These are phyloP conservation scores for Coprinopsis sp. DNA, from an alignment of 768 basidiomycete genomes.

Conservation along the genomic window DNA sequence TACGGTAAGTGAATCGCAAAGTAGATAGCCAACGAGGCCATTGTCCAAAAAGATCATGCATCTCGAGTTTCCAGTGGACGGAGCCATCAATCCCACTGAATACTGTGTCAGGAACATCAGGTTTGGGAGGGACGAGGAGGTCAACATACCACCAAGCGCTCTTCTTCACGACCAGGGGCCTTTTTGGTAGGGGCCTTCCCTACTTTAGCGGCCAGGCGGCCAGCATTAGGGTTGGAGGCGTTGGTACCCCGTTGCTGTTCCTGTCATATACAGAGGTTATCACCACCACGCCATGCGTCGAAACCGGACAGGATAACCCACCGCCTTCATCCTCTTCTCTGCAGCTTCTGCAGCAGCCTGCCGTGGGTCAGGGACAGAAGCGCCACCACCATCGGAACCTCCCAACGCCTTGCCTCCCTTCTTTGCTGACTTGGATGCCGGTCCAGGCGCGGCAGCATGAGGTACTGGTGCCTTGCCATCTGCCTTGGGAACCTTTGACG, in stretches of 20 bases:
- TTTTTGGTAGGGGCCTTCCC: slow-evolving; percentile 31
- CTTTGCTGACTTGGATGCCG: background rate
- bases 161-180: slow-evolving; percentile 29
- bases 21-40: no score
- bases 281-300: slow-evolving; percentile 16
- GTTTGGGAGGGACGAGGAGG: background rate
- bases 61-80: no score
- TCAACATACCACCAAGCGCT: slow-evolving; percentile 39
- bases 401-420: background rate
- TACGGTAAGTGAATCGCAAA: no score
- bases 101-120: slow-evolving; percentile 10
- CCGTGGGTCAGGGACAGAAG: slow-evolving; percentile 31
- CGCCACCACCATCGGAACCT: background rate
- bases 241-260: slow-evolving; percentile 40
- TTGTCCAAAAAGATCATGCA: no score
- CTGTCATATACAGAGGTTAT: slow-evolving; percentile 25
- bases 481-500: no score
- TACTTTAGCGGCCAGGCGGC: slow-evolving; percentile 40
- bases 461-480: no score
- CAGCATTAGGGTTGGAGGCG: slow-evolving; percentile 42
- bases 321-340: slow-evolving; percentile 53
- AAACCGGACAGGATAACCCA: slow-evolving; percentile 27
- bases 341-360: slow-evolving; percentile 60
- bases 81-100: slow-evolving; percentile 17
- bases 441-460: background rate